Evolutionary conservation across 805 yeast species (phyloP), one percentile per base, ranked within the genome.

Genomic region (Lachancea fermentati): DNA sequence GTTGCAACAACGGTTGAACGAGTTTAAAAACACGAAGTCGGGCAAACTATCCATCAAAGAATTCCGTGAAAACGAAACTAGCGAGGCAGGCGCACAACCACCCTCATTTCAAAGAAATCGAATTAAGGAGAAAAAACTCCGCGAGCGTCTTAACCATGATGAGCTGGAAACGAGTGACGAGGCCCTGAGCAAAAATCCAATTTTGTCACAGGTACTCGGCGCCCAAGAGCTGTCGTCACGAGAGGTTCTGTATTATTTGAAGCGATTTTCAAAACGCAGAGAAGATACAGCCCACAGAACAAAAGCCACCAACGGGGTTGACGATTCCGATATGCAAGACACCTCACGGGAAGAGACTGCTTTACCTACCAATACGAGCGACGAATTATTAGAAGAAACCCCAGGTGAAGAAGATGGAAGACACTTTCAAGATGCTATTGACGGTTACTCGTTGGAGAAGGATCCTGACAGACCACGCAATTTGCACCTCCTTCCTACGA

Each of bases 1-100:
- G 1, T 72, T 93, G 35, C 97, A 93, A 58, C 76, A 85, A 49
- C 73, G 99, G 50, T 72, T 93, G 49, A 83, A 83, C 51, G 99
- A 93, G 65, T 93, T 93, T 58, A 81, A 78, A 49, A 70, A 71
- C 39, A 88, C 97, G 0, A 67, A 75, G 13, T 79, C 95, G 0
- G 95, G 87, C 1, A 65, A 67, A 7, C 63, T 91, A 45, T 78
- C 95, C 0, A 79, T 93, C 14, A 71, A 73, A 33, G 81, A 78
- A 32, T 91, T 93, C 56, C 72, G 97, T 51, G 73, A 68, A 15
- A 67, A 73, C 2, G 61, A 51, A 5, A 33, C 45, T 1, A 48
- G 51, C 5, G 45, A 45, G 11, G 39, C 45, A 4, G 43, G 45
- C 3, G 71, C 86, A 0, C 71, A 79, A 37, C 99, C 99, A 1